Evolutionary conservation across 257 asterid species (phyloP).

Genomic region (Solanum sparsipilum): DNA sequence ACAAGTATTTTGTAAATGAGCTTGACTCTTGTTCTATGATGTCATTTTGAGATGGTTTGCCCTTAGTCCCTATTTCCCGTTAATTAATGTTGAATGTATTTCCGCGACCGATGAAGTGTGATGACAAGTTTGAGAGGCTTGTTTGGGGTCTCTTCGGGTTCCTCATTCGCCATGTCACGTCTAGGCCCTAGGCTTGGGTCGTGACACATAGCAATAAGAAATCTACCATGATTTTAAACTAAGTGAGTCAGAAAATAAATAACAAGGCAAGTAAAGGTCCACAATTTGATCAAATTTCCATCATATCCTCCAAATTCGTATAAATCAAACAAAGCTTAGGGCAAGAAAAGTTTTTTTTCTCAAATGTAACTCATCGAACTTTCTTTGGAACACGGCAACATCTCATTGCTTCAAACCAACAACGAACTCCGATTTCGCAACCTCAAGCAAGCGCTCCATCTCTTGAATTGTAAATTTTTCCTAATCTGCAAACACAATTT

Average conservation of each 20-base stretch:
- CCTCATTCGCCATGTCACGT: too few relatives aligned
- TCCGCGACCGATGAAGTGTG: too few relatives aligned
- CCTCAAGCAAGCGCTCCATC: constrained; percentile 33
- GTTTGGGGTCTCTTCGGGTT: too few relatives aligned
- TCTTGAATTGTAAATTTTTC: constrained; percentile 33
- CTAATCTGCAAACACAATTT: constrained; percentile 9
- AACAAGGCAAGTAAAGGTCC: background rate
- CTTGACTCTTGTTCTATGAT: too few relatives aligned
- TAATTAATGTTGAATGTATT: too few relatives aligned
- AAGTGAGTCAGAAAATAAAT: background rate
- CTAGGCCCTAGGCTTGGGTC: too few relatives aligned
- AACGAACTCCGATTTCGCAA: constrained; percentile 27
- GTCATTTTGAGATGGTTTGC: too few relatives aligned
- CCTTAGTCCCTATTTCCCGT: too few relatives aligned
- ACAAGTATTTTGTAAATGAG: too few relatives aligned
- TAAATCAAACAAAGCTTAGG: background rate
- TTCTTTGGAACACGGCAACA: constrained; percentile 33
- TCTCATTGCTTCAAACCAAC: constrained; percentile 54
- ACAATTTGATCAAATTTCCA: background rate
- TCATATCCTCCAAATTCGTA: background rate
- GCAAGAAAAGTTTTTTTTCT: too few relatives aligned
- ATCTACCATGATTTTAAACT: background rate
- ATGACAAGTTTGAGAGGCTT: too few relatives aligned
- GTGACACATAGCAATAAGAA: background rate
- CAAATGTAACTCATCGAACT: constrained; percentile 37